These are phyloP conservation scores for Spongispora temasekensis DNA, from an alignment of 1,284 basidiomycete species.

Conservation along the genomic window DNA sequence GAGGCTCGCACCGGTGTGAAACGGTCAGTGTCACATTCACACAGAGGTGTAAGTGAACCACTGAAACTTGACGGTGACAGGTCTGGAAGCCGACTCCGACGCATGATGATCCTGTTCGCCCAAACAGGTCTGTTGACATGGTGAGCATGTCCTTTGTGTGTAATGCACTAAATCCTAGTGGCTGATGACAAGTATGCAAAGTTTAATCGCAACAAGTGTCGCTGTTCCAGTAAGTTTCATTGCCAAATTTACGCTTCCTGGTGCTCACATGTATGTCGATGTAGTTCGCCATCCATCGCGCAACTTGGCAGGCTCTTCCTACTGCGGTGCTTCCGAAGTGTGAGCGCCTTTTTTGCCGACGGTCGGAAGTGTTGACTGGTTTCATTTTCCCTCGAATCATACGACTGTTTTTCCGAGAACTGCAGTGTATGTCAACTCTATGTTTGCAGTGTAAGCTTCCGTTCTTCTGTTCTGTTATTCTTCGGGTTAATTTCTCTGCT, in stretches of 20 bases:
- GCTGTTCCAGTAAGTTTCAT: neutral
- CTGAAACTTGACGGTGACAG: no score
- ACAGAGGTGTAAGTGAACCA: no score
- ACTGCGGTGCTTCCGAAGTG: neutral
- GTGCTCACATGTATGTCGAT: neutral
- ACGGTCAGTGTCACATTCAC: neutral
- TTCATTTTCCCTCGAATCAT: no score
- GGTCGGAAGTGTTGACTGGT: no score
- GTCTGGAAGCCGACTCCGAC: slow-evolving; percentile 2
- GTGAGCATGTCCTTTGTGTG: neutral
- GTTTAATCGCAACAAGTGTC: neutral
- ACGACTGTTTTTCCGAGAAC: no score
- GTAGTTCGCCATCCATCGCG: neutral
- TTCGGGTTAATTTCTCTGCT: neutral
- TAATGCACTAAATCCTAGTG: no score
- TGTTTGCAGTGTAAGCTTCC: slow-evolving; percentile 2
- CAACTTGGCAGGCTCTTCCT: neutral
- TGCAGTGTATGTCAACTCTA: slow-evolving; percentile 1
- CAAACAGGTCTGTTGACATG: slow-evolving; percentile 3
- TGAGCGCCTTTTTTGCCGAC: neutral
- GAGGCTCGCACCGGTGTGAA: slow-evolving; percentile 5
- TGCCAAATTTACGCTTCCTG: no score
- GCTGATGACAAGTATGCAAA: neutral
- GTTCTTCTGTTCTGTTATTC: neutral
- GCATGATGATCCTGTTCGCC: slow-evolving; percentile 4